A percentile compares a stretch with the other conserved stretches of the same genome.
Conservation (phyloP, 1,139 yeast species). For the Scheffersomyces lignicola region DNA sequence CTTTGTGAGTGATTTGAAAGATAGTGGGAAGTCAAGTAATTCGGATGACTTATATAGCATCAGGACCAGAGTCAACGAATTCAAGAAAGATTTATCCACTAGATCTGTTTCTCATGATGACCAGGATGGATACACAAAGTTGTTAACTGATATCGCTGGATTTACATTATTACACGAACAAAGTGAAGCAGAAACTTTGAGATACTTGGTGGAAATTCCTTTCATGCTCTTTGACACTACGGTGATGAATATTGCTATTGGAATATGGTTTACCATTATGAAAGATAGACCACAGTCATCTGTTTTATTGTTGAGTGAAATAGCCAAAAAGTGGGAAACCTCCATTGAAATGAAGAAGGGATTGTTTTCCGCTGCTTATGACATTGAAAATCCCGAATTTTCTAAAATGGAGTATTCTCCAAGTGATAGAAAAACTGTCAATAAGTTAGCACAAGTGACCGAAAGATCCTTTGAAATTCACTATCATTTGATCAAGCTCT, state of each 20-base stretch:
- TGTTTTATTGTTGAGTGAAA: conserved; percentile 64
- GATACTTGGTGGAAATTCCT: conserved; percentile 69
- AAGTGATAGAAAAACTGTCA: conserved; percentile 63
- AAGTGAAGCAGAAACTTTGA: conserved; percentile 52
- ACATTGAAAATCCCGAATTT: conserved; percentile 63
- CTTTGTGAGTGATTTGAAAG: conserved; percentile 38
- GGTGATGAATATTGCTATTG: conserved; percentile 65
- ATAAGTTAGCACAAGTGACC: conserved; percentile 50
- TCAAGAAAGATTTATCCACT: conserved; percentile 13
- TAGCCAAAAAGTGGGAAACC: conserved; percentile 66
- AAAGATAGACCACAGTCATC: conserved; percentile 62
- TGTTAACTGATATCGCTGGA: conserved; percentile 52
- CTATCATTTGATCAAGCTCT: conserved; percentile 61
- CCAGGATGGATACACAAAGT: conserved; percentile 35
- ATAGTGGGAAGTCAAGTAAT: not conserved
- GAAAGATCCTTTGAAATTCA: conserved; percentile 71
- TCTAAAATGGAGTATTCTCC: conserved; percentile 89
- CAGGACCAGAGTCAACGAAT: conserved; percentile 16
- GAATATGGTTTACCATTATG: conserved; percentile 80
- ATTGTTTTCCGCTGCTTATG: conserved; percentile 60
- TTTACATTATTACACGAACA: conserved; percentile 46
- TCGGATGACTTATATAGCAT: conserved; percentile 10
- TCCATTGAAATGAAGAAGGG: conserved; percentile 65
- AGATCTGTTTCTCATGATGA: conserved; percentile 16
- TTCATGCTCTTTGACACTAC: conserved; percentile 62